These are phyloP conservation scores for Saccharomyces hybrid DNA, from an alignment of 1,139 yeast genomes.

Conservation along the genomic window DNA sequence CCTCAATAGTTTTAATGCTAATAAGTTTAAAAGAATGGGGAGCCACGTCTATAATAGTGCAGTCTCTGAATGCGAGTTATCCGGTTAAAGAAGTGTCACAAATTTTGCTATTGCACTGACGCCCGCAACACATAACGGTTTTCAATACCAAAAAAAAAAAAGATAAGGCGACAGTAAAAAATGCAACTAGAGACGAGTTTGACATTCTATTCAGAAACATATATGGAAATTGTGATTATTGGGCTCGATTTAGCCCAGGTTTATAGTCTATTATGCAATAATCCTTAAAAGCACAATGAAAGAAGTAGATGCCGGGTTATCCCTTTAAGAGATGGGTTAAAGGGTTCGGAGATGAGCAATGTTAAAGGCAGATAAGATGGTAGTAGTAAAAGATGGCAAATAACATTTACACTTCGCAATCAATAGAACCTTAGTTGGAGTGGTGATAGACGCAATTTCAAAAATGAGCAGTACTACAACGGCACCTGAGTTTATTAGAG, in stretches of 20 bases:
- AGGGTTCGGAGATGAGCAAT: neutral
- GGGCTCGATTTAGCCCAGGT: neutral
- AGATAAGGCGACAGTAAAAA: neutral
- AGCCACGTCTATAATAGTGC: neutral
- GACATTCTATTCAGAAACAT: neutral
- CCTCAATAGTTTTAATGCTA: neutral
- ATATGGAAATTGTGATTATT: neutral
- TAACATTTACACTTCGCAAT: neutral
- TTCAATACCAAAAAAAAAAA: neutral
- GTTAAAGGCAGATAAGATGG: neutral
- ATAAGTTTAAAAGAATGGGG: neutral
- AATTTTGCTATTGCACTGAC: neutral
- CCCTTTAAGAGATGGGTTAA: neutral
- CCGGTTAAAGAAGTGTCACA: neutral
- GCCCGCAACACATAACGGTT: neutral
- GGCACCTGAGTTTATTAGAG: conserved; percentile 56
- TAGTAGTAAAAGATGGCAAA: neutral
- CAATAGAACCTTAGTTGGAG: neutral
- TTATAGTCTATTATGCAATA: neutral
- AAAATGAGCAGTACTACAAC: conserved; percentile 8
- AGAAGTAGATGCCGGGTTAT: neutral
- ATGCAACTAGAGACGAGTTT: neutral
- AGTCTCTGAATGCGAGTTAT: neutral
- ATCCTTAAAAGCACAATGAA: neutral
- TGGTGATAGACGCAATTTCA: neutral